These are phyloP conservation scores for Rhodamnia argentea DNA, from an alignment of 345 rosid species.

Conservation along the genomic window DNA sequence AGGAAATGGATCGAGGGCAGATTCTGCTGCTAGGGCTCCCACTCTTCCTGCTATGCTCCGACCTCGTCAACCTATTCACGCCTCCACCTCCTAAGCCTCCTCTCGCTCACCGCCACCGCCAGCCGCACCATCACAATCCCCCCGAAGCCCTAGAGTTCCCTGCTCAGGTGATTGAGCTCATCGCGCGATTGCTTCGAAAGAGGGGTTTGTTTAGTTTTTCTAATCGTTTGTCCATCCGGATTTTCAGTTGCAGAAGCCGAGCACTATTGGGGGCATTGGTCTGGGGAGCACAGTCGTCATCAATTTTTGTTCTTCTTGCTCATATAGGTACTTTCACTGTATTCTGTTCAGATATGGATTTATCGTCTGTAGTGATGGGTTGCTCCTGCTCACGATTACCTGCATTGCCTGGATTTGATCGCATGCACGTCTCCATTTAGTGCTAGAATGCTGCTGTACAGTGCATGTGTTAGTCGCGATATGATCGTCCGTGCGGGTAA, in stretches of 20 bases:
- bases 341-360: background rate
- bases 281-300: conserved; percentile 58
- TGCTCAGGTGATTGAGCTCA: conserved; percentile 19
- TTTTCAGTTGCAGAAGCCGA: conserved; percentile 26
- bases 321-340: conserved; percentile 37
- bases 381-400: background rate
- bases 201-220: background rate
- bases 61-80: conserved; percentile 53
- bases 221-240: background rate
- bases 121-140: conserved; percentile 16
- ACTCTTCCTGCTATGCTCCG: conserved; percentile 49
- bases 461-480: background rate
- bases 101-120: conserved; percentile 25
- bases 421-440: background rate
- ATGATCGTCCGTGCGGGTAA: background rate
- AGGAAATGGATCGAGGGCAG: conserved; percentile 43
- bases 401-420: background rate
- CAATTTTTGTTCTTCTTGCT: conserved; percentile 80
- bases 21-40: conserved; percentile 53
- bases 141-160: conserved; percentile 39
- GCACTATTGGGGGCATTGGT: conserved; percentile 37
- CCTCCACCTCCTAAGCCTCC: conserved; percentile 50
- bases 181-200: background rate
- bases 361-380: background rate
- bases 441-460: background rate